phyloP scores from a whole-genome alignment of 768 basidiomycete species.

The Pleurotus ostreatus region DNA sequence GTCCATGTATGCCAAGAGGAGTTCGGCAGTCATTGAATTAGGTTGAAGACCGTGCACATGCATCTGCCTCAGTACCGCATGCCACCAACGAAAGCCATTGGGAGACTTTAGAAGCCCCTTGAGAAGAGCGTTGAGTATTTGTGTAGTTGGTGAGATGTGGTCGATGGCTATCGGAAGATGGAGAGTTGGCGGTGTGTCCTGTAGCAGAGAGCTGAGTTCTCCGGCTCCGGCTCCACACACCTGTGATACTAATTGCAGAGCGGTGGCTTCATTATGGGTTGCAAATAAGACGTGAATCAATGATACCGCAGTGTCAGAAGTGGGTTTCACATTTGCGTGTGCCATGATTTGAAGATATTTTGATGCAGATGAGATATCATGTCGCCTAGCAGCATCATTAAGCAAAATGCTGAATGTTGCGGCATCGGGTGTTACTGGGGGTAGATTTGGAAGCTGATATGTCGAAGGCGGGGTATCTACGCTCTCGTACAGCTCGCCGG shows the following conservation, averaged over 20 bases:
- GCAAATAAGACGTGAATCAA: slow-evolving; percentile 55
- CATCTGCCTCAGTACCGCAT: slow-evolving; percentile 53
- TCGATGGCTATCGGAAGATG: slow-evolving; percentile 25
- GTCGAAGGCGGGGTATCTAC: slow-evolving; percentile 6
- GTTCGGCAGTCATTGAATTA: slow-evolving; percentile 50
- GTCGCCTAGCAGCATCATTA: slow-evolving; percentile 43
- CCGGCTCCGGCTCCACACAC: slow-evolving; percentile 34
- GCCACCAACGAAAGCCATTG: slow-evolving; percentile 46
- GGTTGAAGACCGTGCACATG: slow-evolving; percentile 41
- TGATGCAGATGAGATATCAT: slow-evolving; percentile 41
- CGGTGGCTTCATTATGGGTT: slow-evolving; percentile 40
- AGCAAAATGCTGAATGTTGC: slow-evolving; percentile 64
- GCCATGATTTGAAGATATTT: slow-evolving; percentile 46
- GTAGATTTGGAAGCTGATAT: slow-evolving; percentile 9
- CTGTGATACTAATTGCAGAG: slow-evolving; percentile 46
- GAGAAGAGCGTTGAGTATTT: slow-evolving; percentile 62
- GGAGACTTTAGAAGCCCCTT: slow-evolving; percentile 38
- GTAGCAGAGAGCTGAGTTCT: slow-evolving; percentile 22
- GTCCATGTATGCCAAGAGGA: slow-evolving; percentile 51
- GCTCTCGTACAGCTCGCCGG: slow-evolving; percentile 20
- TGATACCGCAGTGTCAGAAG: slow-evolving; percentile 44
- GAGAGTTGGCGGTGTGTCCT: slow-evolving; percentile 12
- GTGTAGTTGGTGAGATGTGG: slow-evolving; percentile 32
- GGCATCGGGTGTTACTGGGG: slow-evolving; percentile 40
- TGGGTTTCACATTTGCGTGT: slow-evolving; percentile 35